Evolutionary conservation across 257 asterid species (phyloP).

Genomic region (Solanum paucissectum): DNA sequence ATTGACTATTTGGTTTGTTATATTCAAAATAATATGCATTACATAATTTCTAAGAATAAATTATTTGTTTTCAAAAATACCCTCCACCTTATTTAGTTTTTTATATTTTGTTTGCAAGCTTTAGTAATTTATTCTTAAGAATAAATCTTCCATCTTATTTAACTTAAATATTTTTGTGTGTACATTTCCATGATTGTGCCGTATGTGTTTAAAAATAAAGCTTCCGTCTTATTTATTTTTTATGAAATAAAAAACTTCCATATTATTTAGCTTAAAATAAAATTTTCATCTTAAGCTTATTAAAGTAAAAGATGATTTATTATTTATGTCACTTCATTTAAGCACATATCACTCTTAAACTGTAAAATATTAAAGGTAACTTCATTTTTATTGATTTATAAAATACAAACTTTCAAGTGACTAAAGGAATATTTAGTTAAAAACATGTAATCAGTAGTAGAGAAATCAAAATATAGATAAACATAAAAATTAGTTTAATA

Average conservation of each 20-base stretch:
- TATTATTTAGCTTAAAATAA: not conserved
- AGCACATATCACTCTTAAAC: not conserved
- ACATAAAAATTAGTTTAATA: not conserved
- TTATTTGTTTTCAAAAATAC: too few relatives aligned
- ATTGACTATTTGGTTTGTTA: not conserved
- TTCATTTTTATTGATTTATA: not conserved
- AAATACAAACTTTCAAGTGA: not conserved
- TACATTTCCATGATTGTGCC: not conserved
- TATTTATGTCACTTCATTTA: not conserved
- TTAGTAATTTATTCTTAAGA: not conserved
- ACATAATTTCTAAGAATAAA: not conserved
- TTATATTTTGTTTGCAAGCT: not conserved
- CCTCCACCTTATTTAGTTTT: not conserved
- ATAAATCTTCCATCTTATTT: not conserved
- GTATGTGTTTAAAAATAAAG: not conserved
- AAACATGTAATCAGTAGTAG: not conserved
- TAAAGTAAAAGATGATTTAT: too few relatives aligned
- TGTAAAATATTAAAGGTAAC: not conserved
- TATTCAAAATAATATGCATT: not conserved
- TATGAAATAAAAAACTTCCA: not conserved
- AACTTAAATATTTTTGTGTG: not conserved
- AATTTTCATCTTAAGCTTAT: not conserved
- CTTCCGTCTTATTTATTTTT: not conserved
- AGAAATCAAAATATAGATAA: not conserved
- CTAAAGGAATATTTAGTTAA: not conserved